Base-by-base conservation (phyloP, 768 basidiomycete species). In the Russula lepida region DNA sequence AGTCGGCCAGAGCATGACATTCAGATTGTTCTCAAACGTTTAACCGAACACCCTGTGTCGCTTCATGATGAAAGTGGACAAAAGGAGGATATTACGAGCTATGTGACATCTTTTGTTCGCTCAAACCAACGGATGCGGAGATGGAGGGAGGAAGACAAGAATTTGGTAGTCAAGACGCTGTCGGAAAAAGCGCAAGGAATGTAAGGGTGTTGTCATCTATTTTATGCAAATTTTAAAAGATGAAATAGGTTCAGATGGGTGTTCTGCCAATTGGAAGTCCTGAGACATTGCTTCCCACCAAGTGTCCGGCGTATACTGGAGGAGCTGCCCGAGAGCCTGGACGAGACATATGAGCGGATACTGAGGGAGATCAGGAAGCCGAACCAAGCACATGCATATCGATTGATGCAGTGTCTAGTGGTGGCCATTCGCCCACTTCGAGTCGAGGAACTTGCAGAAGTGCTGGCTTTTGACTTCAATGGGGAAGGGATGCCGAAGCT, bases 1-100 rank as follows among this genome's bases (percentile, higher is more conserved):
- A 48, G 59, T 8, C 59, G 59, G 13, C 44, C 28, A 2, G 50
- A 59, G 32, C 28, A 11, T 7, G 58, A 59, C 32, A 44, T 59
- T 15, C 41, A 3, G 2, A 17, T 17, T 4, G 58, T 15, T 13
- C 23, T 59, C 3, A 41, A 46, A n/a, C 32, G 17, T 9, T 28
- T 59, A 13, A 8, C 51, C 2, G 8, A 11, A 4, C 51, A 3
- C 17, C 6, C 25, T 7, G n/a, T 59, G 9, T 59, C 51, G 4
- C 19, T 59, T 7, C 21, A 59, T 11, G 23, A 44, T 6, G 39
- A 43, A 52, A 4, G 6, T 3, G 50, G 50, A 11, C 58, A 59
- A 13, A 33, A 6, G 2, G 9, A 25, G 17, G 58, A 50, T 37
- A 44, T 59, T 3, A 3, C 5, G 3, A 19, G 25, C 3, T 59